Base-by-base conservation (phyloP, 2,329 filamentous ascomycete genomes). In the Thielaviopsis populi region DNA sequence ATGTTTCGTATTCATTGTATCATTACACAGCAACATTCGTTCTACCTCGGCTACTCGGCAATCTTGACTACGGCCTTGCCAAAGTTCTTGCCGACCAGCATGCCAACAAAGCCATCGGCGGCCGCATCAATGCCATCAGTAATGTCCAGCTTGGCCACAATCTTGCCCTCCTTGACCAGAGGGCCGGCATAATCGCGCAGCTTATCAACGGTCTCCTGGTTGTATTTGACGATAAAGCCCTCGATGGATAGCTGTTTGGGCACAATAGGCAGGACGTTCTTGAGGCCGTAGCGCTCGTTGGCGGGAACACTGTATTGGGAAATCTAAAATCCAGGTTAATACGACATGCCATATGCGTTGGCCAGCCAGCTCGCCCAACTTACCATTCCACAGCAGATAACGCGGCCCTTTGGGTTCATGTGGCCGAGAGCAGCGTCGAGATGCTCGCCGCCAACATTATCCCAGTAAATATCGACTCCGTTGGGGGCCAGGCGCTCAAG, bases 121-220 rank as follows among this genome's bases (percentile, higher is more conserved):
- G 85, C 86, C n/a, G 88, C 84, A 67, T 95, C 90, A 66, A 95
- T 91, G 22, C 89, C 89, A 63, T 85, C 79, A 0, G 86, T 90
- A 65, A 88, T 76, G 69, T 80, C 77, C 67, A 86, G 77, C 75
- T 85, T 84, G 60, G 83, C 80, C 78, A 88, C 88, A 77, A 95
- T 81, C 4, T 79, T 83, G 13, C 87, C 89, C 3, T 94, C 88
- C 42, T 80, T 78, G 66, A 95, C 78, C 87, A 65, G 41, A 22
- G 64, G 64, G 27, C 64, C 64, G 22, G 48, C 53, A n/a, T 89
- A 92, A 75, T 85, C 78, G 72, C 84, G 80, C 66, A 95, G 76
- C 68, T 85, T 88, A 76, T 89, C 78, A 75, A 89, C 85, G 74
- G 92, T 88, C 69, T 91, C 86, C 72, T 81, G 75, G 61, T 71